Evolutionary conservation across 2,329 filamentous ascomycete species (phyloP).

Genomic region (Thelonectria rubi): DNA sequence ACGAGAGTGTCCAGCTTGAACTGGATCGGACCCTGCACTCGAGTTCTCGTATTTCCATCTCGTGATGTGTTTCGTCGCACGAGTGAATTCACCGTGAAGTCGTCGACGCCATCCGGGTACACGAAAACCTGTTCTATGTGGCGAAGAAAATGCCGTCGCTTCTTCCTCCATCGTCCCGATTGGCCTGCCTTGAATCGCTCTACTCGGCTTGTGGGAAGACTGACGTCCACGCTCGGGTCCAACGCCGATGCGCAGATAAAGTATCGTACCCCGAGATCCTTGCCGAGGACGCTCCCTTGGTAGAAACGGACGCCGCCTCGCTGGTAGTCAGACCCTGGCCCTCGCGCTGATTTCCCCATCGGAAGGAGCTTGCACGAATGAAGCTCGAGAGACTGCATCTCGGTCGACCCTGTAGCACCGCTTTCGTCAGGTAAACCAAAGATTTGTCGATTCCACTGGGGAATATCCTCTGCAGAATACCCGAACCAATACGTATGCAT

Average conservation of each 20-base stretch:
- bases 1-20: conserved; percentile 41
- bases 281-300: conserved; percentile 55
- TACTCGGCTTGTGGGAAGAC: conserved; percentile 42
- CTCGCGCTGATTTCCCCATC: conserved; percentile 19
- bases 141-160: conserved; percentile 41
- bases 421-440: conserved; percentile 38
- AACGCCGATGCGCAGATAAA: conserved; percentile 46
- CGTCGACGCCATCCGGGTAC: conserved; percentile 49
- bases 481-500: conserved; percentile 50
- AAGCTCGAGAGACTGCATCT: conserved; percentile 43
- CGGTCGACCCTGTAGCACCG: conserved; percentile 3
- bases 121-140: conserved; percentile 47
- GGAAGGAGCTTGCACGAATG: conserved; percentile 39
- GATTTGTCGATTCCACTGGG: conserved; percentile 51
- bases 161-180: conserved; percentile 42
- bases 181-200: conserved; percentile 40
- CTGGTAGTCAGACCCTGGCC: conserved; percentile 45
- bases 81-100: conserved; percentile 37
- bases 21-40: conserved; percentile 28
- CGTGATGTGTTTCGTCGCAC: conserved; percentile 22
- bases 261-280: conserved; percentile 55
- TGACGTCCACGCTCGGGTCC: conserved; percentile 38
- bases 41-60: not conserved
- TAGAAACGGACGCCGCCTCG: conserved; percentile 54
- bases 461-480: conserved; percentile 37